Base-by-base conservation (phyloP, 2,329 filamentous ascomycete species). In the Colletotrichum trifolii region DNA sequence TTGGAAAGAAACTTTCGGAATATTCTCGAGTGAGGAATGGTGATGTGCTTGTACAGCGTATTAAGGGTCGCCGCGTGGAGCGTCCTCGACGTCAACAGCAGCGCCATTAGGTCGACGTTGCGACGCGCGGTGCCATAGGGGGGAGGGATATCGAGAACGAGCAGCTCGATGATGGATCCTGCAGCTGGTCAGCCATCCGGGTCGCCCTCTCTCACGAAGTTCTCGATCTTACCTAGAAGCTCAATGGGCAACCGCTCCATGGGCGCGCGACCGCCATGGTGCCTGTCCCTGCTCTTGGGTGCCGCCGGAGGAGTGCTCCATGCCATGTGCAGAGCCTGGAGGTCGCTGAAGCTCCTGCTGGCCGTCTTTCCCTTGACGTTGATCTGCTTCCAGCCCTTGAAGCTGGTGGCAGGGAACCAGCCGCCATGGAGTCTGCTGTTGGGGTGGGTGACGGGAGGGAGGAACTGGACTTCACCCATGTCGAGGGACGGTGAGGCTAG, bases 1-100 rank as follows among this genome's bases (percentile, higher is more conserved):
- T 92, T 91, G 63, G 83, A 82, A 53, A 94, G 85, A 70, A 94
- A 93, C 78, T 95, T 95, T 73, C 89, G 89, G 79, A 94, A 96
- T 74, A 94, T 93, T 66, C 89, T 83, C 34, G 92, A 95, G 81
- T 94, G 92, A 6, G 92, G 92, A 70, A 95, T 91, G 47, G 91
- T 93, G 75, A 95, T 91, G 75, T 92, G 88, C 69, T 87, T 86
- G 79, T 95, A 95, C 53, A 96, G 84, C 7, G 91, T 91, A 69
- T 87, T 86, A 39, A 94, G 81, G 4, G 92, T 94, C 17, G 89
- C 89, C 34, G 85, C 85, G 73, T 95, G 90, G 65, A 95, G 81
- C 36, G 87, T 87, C 73, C 86, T 88, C n/a, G 91, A 95, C n/a
- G 91, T 88, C 68, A 93, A 79, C 42, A 95, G 83, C 68, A 93